Base-by-base conservation (phyloP, 495 filamentous ascomycete genomes). In the Daldinia childiae region DNA sequence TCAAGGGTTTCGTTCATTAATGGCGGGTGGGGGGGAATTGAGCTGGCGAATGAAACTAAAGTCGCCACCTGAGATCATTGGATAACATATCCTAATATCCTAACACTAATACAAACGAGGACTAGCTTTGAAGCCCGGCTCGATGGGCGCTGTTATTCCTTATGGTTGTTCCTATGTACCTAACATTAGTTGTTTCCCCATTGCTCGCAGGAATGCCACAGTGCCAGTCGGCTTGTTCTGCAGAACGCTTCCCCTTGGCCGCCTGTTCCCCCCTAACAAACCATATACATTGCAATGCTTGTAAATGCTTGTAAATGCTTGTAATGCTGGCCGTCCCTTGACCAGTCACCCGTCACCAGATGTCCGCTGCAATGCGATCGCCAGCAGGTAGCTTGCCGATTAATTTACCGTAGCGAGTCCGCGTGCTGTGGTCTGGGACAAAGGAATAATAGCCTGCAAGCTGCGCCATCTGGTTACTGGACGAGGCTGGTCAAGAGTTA, bases 151-250 rank as follows among this genome's bases (percentile, higher is more conserved):
- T 64, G 64, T 41, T 61, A 61, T 21, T 41, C 39, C 39, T 41
- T 41, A 41, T 41, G 39, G 39, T 41, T 41, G 39, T 15, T 45
- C 41, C 43, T 48, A 48, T 48, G 43, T 48, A 48, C 43, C 43
- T 48, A 48, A 48, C 43, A 21, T 48, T 48, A 24, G 43, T 24
- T 48, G 43, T 48, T 54, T 54, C 50, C 26, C 50, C 50, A 54
- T 73, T 73, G 55, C 65, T 73, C 65, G 61, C 65, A 73, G 70
- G 54, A 69, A 73, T 73, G 61, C 21, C 64, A 68, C 64, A 72
- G 69, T 73, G 70, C 54, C 70, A 73, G 68, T 73, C 70, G 65
- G 64, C 65, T 69, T 73, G 61, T 73, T 73, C 60, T 68, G 62
- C 65, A 60, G 57, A 63, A 59, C 36, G 45, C 34, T 50, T 60